Evolutionary conservation across 2,329 filamentous ascomycete species (phyloP), one percentile per base, ranked within the genome.

Genomic region (Aspergillus hortae): DNA sequence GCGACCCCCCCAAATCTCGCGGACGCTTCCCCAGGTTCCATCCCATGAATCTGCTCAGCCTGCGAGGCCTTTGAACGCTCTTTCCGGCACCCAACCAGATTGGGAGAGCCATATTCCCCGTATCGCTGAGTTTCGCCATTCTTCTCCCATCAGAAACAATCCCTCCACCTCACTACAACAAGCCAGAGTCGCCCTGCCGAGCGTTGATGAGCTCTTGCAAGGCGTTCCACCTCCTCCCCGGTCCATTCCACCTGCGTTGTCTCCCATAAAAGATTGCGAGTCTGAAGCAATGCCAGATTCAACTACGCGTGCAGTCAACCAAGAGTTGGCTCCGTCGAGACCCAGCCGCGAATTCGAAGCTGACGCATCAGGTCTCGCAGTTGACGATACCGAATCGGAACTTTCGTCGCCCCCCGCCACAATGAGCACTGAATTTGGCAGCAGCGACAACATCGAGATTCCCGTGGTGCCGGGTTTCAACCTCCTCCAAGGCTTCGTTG

Each of bases 401-500:
- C 11, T 17, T n/a, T 10, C 27, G 27, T 30, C 27, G 10, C 27
- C 27, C 7, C 27, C 10, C 1, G 27, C 6, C 7, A 30, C 27
- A 9, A 10, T 30, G 27, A 30, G 27, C 27, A 23, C 23, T 23
- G 23, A 23, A 23, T 6, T 30, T 30, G 27, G 27, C 7, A 11
- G 27, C 7, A 30, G 10, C 27, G 10, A 30, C 27, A 30, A 30
- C 27, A 30, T 30, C 10, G 27, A 30, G 27, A 30, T 30, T 11
- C 27, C 6, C 7, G 2, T 11, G 15, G 15, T 38, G 14, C 35
- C 35, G 15, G 15, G 14, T n/a, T 59, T 55, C 41, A 50, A 59
- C 44, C 44, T 61, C 15, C 27, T 57, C 3, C 25, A 40, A 9
- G 19, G 51, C n/a, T 41, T 67, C 33, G 15, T 57, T 6, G 25